Base-by-base conservation (phyloP, 495 filamentous ascomycete genomes). In the Xylaria longipes region DNA sequence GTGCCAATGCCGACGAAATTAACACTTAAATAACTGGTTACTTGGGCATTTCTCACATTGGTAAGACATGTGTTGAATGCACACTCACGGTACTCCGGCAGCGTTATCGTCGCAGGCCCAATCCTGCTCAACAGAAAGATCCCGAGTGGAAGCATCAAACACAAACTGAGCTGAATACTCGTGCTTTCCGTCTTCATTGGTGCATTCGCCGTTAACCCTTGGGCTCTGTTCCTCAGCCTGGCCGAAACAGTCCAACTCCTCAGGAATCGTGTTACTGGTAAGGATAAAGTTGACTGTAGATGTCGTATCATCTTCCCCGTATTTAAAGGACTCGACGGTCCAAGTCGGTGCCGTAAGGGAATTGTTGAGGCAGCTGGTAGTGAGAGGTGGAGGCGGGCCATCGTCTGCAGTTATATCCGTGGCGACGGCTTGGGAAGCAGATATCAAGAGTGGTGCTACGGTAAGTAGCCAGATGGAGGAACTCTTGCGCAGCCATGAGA, bases 1-100 rank as follows among this genome's bases (percentile, higher is more conserved):
- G 7, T 37, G 1, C 33, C 33, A 60, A 2, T 37, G 9, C 57
- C 57, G 7, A 60, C 31, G 4, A 60, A 63, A 15, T 43, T 9
- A 15, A 63, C 37, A 43, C 60, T 63, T 43, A 5, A 29, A 43
- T 33, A 63, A 12, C 12, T 63, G 60, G 60, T 63, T 63, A 33
- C 22, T 63, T 27, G n/a, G n/a, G 22, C 12, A 63, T 29, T 29
- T 0, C 12, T 63, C 35, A 37, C 33, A 63, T 63, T 4, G 11
- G 27, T 61, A 4, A 25, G 11, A 25, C 22, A 63, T 41, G 6
- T 8, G 11, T 63, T 63, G 60, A 60, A 43, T 37, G 25, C 37
- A 43, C 60, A 63, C 60, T 63, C 12, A 63, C 60, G 37, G 17
- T 27, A 29, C 3, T 8, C 14, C 9, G 37, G 60, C 60, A 17